Conservation (phyloP, 495 filamentous ascomycete genomes). For the Aspergillus carlsbadensis region DNA sequence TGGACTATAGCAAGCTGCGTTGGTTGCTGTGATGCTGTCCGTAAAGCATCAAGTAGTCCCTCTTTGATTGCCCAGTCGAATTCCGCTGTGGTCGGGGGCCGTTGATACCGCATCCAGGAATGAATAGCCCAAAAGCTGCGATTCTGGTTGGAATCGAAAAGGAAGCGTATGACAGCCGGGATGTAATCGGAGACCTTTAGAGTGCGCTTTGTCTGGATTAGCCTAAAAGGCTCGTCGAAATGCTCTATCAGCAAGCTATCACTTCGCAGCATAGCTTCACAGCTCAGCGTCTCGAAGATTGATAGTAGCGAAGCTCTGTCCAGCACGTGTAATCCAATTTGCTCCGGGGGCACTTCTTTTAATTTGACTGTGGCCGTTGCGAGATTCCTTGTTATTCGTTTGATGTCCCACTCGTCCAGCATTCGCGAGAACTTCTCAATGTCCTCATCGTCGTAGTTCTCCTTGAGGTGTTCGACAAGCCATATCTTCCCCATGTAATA, state of each 20-base stretch:
- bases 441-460: constrained; percentile 63
- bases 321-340: constrained; percentile 49
- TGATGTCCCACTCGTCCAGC: constrained; percentile 58
- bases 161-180: constrained; percentile 75
- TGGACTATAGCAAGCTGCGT: constrained; percentile 52
- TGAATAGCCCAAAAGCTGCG: constrained; percentile 66
- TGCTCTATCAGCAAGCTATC: constrained; percentile 50
- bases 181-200: constrained; percentile 69
- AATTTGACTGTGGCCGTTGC: constrained; percentile 47
- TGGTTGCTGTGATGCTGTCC: constrained; percentile 43
- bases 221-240: constrained; percentile 76
- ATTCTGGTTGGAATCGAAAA: constrained; percentile 64
- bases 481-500: constrained; percentile 73
- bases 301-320: constrained; percentile 52
- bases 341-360: constrained; percentile 42
- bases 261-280: constrained; percentile 56
- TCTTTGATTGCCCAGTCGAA: constrained; percentile 83
- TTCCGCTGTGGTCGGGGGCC: constrained; percentile 59
- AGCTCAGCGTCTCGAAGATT: constrained; percentile 64
- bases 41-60: constrained; percentile 49
- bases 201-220: constrained; percentile 69
- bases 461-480: constrained; percentile 60
- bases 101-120: constrained; percentile 60
- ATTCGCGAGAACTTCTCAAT: constrained; percentile 54
- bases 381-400: constrained; percentile 61